phyloP scores from a whole-genome alignment of 176 grass and related monocot genomes.

The Musa itinerans region DNA sequence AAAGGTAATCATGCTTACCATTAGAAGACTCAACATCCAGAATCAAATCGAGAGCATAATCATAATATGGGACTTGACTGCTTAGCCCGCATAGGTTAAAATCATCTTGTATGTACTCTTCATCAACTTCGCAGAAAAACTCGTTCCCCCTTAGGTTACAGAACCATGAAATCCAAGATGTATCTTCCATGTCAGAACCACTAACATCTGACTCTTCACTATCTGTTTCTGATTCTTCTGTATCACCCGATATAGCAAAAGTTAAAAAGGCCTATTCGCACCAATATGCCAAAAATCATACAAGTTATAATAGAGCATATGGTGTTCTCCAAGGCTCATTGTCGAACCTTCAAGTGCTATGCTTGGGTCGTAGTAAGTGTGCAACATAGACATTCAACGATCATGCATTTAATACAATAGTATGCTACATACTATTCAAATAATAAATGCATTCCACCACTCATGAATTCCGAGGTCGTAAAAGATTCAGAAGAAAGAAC shows the following conservation, averaged over 20 bases:
- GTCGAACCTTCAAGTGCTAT: too few relatives aligned
- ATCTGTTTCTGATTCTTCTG: constrained; percentile 56
- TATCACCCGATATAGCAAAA: constrained; percentile 1
- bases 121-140: constrained; percentile 80
- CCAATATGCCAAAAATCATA: too few relatives aligned
- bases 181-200: constrained; percentile 60
- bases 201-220: constrained; percentile 71
- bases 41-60: constrained; percentile 82
- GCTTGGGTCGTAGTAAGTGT: too few relatives aligned
- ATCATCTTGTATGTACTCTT: constrained; percentile 80
- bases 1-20: constrained; percentile 28
- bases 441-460: too few relatives aligned
- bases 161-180: constrained; percentile 87
- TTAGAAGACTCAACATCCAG: constrained; percentile 71
- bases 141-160: constrained; percentile 69
- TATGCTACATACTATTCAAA: too few relatives aligned
- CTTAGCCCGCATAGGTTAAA: constrained; percentile 76
- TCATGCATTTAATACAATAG: too few relatives aligned
- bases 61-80: constrained; percentile 68
- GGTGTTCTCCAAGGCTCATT: too few relatives aligned
- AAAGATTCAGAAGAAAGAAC: too few relatives aligned
- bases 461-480: too few relatives aligned
- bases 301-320: too few relatives aligned
- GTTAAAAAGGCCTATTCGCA: too few relatives aligned
- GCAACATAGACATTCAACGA: too few relatives aligned